A percentile compares a stretch with the other conserved stretches of the same genome.
phyloP scores from a whole-genome alignment of 495 filamentous ascomycete genomes.

The Amniculicola lignicola region DNA sequence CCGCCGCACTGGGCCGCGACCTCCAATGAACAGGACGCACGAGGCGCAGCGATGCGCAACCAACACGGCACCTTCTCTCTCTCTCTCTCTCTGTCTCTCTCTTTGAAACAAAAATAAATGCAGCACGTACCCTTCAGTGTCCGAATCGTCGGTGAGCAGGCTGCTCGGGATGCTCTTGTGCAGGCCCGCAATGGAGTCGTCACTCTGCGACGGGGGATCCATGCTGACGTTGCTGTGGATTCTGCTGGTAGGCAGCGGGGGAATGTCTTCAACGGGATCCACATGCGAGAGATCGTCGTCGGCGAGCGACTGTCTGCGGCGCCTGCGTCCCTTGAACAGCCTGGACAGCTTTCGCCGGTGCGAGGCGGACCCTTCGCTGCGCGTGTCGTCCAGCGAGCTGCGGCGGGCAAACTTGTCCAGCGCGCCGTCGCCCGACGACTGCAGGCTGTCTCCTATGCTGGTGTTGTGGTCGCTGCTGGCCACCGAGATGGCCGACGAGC shows the following conservation, averaged over 20 bases:
- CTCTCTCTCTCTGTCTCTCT: too few species aligned
- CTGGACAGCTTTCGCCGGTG: constrained; percentile 51
- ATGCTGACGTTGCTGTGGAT: constrained; percentile 1
- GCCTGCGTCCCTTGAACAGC: constrained; percentile 51
- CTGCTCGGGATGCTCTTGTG: constrained; percentile 51
- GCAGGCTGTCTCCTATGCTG: constrained; percentile 25
- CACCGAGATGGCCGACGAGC: constrained; percentile 35
- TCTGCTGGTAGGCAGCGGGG: constrained; percentile 24
- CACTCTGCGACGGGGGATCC: constrained; percentile 20
- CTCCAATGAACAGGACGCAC: too few species aligned
- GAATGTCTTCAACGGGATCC: constrained; percentile 8
- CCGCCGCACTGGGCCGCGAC: too few species aligned
- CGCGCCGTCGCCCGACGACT: constrained; percentile 37
- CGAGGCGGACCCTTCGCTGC: constrained; percentile 38
- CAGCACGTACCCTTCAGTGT: constrained; percentile 62
- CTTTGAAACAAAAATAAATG: constrained; percentile 21
- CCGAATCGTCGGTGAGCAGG: constrained; percentile 67
- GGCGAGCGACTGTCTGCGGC: constrained; percentile 36
- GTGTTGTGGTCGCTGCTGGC: constrained; percentile 28
- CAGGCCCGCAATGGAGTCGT: constrained; percentile 40
- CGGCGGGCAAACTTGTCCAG: constrained; percentile 36
- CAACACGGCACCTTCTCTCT: too few species aligned
- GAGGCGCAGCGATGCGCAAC: too few species aligned
- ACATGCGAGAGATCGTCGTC: constrained; percentile 21
- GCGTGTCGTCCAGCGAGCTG: constrained; percentile 31